Evolutionary conservation across 768 basidiomycete species (phyloP), one percentile per base, ranked within the genome.

Genomic region (Royoungia palumana): DNA sequence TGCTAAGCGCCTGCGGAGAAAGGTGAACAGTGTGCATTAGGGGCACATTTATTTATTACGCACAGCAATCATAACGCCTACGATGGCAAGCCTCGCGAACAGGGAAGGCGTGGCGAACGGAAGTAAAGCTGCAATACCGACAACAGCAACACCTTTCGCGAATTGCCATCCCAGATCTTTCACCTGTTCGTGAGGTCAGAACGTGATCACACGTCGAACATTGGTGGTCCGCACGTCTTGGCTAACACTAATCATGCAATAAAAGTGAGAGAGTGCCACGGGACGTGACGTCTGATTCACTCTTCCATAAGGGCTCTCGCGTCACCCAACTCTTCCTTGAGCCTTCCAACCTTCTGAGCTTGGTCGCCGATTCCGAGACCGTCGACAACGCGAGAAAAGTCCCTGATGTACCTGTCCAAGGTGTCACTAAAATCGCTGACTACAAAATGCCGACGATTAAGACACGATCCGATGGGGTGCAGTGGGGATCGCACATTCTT

Each of bases 161-260:
- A 60, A 30, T 25, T 60, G 57, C 51, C 51, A 57, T 16, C 46
- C 55, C 32, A 60, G 5, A 35, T 54, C 49, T 35, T 57, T 60
- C 22, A 60, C 36, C 59, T 60, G 24, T 19, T 20, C n/a, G 24
- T 22, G 2, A 13, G 14, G 32, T 61, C 30, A 61, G 49, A 20
- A 41, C 14, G 16, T 32, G 4, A 35, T 22, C 3, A 11, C 13
- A 4, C 13, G 13, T 4, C 11, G 6, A 14, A 21, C 10, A 30
- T 5, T 22, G 12, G 14, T 24, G 19, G n/a, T 17, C 13, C 51
- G 2, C 14, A 61, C 59, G 32, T 60, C 59, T 51, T 16, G 39
- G 25, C 55, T 57, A 36, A 60, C 13, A 17, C 59, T 60, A 34
- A 40, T 28, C 19, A 44, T 16, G 10, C 14, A 25, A 35, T 17